Conservation (phyloP, 352 stramenopile genomes). For the Elongisporangium anandrum region DNA sequence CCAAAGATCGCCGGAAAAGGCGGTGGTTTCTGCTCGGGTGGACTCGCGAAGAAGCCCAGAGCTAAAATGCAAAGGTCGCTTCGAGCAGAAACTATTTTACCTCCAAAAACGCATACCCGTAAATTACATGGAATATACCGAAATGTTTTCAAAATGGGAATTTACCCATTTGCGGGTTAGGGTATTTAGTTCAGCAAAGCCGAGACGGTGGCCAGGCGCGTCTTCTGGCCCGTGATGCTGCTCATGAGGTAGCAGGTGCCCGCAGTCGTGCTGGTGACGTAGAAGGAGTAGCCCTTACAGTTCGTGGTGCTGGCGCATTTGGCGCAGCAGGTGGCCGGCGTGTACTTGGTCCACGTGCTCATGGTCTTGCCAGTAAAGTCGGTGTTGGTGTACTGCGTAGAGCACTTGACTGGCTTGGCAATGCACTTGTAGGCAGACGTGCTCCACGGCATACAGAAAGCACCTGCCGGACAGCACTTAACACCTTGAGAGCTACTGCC, state of each 20-base stretch:
- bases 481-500: constrained; percentile 1
- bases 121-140: too few species aligned
- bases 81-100: too few species aligned
- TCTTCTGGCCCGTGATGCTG: background rate
- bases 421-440: constrained; percentile 35
- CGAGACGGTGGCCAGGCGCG: too few species aligned
- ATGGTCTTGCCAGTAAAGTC: constrained; percentile 44
- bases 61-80: too few species aligned
- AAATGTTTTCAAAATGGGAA: too few species aligned
- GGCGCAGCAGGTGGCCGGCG: constrained; percentile 31
- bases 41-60: too few species aligned
- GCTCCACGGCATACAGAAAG: constrained; percentile 43
- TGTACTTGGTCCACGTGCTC: constrained; percentile 25
- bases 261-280: constrained; percentile 16
- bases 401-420: constrained; percentile 22
- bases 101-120: too few species aligned
- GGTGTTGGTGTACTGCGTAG: constrained; percentile 32
- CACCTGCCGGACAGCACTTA: constrained; percentile 22
- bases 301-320: constrained; percentile 27
- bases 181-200: too few species aligned
- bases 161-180: too few species aligned
- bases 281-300: constrained; percentile 52
- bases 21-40: too few species aligned
- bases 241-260: constrained; percentile 27
- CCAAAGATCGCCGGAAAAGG: too few species aligned